Base-by-base conservation (phyloP, 1,139 yeast genomes). In the Pichia sp. region DNA sequence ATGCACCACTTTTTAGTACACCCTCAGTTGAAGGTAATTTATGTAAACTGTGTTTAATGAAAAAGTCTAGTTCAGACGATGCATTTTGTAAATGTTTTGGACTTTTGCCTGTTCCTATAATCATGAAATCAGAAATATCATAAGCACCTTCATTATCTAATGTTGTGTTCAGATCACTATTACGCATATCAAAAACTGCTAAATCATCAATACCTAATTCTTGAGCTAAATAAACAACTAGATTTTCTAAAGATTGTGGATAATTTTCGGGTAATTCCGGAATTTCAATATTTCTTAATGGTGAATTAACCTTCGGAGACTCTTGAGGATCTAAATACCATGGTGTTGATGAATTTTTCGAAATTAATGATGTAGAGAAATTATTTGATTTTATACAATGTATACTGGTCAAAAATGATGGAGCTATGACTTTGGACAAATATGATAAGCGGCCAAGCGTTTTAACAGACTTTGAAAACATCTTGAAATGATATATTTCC, bases 61-160 rank as follows among this genome's bases (percentile, higher is more conserved):
- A 69, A 32, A 68, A 67, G 46, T 71, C 64, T 37, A 89, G 67
- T 56, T 82, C 83, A 20, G 70, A 68, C 1, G 87, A 80, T 1
- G 95, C 90, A 50, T 80, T 82, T 57, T 75, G 81, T 24, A 88
- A 68, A 66, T 90, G 97, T 53, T 78, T 81, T 40, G 80, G 78
- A 26, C 92, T 81, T 60, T 82, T 84, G 2, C 96, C 96, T 0
- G 94, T 76, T n/a, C 82, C 77, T 1, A 90, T 67, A 6, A 89
- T 67, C 68, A 85, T 77, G 58, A 72, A 80, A 45, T 71, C 68
- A 51, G 72, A 57, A 58, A 74, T 53, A 30, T 72, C 74, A 37
- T 66, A 59, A 1, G 74, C 69, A 9, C 71, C 69, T 38, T 73
- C 70, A 45, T 74, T 76, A 26, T 46, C 65, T 42, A 64, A 9